Evolutionary conservation across 768 basidiomycete genomes (phyloP).

Genomic region (Xerocomellus dryophilus): DNA sequence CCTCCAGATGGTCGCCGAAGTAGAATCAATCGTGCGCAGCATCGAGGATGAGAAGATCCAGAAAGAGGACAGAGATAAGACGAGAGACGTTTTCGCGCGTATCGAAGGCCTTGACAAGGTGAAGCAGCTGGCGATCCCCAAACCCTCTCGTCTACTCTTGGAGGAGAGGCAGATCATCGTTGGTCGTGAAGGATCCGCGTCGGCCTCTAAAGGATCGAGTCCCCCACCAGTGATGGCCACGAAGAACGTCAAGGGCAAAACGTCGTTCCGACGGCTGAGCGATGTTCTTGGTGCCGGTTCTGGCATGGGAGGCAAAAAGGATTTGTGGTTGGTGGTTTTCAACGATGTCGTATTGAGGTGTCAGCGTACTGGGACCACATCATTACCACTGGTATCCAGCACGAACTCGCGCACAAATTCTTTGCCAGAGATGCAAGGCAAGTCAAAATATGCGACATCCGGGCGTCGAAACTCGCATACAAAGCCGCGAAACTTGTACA

Average conservation of each 20-base stretch:
- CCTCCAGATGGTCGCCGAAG: conserved; percentile 93
- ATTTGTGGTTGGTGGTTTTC: conserved; percentile 93
- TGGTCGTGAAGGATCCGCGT: conserved; percentile 27
- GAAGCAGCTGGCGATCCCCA: conserved; percentile 87
- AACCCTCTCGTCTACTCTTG: conserved; percentile 82
- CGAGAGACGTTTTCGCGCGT: conserved; percentile 90
- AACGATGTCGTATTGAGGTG: conserved; percentile 94
- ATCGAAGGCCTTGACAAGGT: conserved; percentile 96
- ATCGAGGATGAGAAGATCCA: conserved; percentile 99
- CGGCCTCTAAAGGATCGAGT: conserved; percentile 29
- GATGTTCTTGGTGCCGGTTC: conserved; percentile 76
- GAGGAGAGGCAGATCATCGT: conserved; percentile 65
- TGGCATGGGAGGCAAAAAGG: conserved; percentile 68
- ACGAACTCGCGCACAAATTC: conserved; percentile 71
- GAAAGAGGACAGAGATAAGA: conserved; percentile 94
- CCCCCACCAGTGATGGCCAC: conserved; percentile 36
- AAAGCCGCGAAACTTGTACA: conserved; percentile 89
- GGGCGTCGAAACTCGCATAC: conserved; percentile 73
- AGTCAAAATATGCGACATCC: conserved; percentile 80
- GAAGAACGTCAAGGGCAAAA: conserved; percentile 73
- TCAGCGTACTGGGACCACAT: conserved; percentile 86
- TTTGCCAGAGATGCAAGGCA: conserved; percentile 79
- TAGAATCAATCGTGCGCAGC: conserved; percentile 91
- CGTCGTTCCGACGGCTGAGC: conserved; percentile 85
- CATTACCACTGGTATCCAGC: conserved; percentile 67